Evolutionary conservation across 2,329 filamentous ascomycete species (phyloP).

Genomic region (Talaromyces islandicus): DNA sequence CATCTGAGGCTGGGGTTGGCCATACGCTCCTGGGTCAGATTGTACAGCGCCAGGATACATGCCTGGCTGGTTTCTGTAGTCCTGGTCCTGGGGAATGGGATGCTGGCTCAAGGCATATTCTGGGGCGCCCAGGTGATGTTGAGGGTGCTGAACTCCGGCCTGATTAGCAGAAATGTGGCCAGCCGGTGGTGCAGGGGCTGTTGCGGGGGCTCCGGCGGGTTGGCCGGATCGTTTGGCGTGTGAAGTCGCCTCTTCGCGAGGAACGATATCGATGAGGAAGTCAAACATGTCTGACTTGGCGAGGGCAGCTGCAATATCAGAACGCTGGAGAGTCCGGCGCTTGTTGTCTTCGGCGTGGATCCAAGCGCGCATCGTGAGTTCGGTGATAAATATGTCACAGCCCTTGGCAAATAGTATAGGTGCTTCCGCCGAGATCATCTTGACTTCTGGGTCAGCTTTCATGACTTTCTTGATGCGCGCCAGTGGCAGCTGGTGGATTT

Average conservation of each 20-base stretch:
- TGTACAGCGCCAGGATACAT: slow-evolving; percentile 82
- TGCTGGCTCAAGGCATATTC: slow-evolving; percentile 56
- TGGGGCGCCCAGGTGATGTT: slow-evolving; percentile 51
- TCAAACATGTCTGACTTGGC: slow-evolving; percentile 99
- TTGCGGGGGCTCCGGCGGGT: slow-evolving; percentile 40
- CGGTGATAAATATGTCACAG: slow-evolving; percentile 98
- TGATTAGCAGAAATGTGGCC: slow-evolving; percentile 38
- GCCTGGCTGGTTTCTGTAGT: slow-evolving; percentile 70
- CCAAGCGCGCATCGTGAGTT: slow-evolving; percentile 98
- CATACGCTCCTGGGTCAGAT: slow-evolving; percentile 66
- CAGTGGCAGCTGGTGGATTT: slow-evolving; percentile 90
- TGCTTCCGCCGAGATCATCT: slow-evolving; percentile 99
- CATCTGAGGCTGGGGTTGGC: slow-evolving; percentile 68
- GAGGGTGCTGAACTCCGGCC: slow-evolving; percentile 48
- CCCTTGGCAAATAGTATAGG: slow-evolving; percentile 97
- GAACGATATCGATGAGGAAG: slow-evolving; percentile 97
- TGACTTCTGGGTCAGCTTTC: slow-evolving; percentile 98
- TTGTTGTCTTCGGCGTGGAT: slow-evolving; percentile 99
- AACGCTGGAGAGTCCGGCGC: slow-evolving; percentile 86
- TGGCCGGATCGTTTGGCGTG: slow-evolving; percentile 69
- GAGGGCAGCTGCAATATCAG: slow-evolving; percentile 90
- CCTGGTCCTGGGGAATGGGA: slow-evolving; percentile 61
- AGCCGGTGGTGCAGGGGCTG: slow-evolving; percentile 19
- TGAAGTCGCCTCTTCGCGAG: slow-evolving; percentile 82
- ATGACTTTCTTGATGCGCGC: slow-evolving; percentile 99